Percentiles rank a stretch among this genome's conserved stretches.
Evolutionary conservation across 1,284 basidiomycete genomes (phyloP).

Genomic region (Cryptococcus amylolentus): DNA sequence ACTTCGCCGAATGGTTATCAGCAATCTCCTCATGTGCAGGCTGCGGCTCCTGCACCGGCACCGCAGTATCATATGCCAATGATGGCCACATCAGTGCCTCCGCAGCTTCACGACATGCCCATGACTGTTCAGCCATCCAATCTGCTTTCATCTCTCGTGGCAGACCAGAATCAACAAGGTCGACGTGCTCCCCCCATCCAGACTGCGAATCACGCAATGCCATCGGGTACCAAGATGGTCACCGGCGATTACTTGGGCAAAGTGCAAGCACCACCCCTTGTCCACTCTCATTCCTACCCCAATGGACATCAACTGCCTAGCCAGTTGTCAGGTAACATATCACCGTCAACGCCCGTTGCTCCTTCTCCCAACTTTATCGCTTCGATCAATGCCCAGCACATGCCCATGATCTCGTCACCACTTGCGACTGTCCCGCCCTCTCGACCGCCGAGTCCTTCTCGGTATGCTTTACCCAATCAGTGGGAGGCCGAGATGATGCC

Average conservation of each 20-base stretch:
- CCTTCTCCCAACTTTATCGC: slow-evolving; percentile 27
- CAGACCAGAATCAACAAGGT: slow-evolving; percentile 13
- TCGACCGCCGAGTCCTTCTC: slow-evolving; percentile 31
- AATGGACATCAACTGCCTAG: slow-evolving; percentile 45
- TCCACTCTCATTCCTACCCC: slow-evolving; percentile 49
- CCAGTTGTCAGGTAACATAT: slow-evolving; percentile 26
- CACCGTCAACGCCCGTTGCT: slow-evolving; percentile 27
- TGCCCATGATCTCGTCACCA: slow-evolving; percentile 43
- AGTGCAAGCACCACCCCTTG: slow-evolving; percentile 33
- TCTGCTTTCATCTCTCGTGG: slow-evolving; percentile 33
- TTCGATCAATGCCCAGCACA: slow-evolving; percentile 31
- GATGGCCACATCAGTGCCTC: slow-evolving; percentile 7
- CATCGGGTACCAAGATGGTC: background rate
- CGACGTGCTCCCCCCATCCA: background rate
- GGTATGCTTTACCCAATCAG: slow-evolving; percentile 22
- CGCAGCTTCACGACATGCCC: slow-evolving; percentile 4
- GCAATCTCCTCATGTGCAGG: slow-evolving; percentile 9
- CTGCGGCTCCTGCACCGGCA: background rate
- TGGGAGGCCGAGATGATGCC: slow-evolving; percentile 13
- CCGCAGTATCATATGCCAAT: slow-evolving; percentile 2
- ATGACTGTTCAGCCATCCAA: slow-evolving; percentile 8
- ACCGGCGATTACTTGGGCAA: slow-evolving; percentile 1
- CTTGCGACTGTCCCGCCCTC: slow-evolving; percentile 39
- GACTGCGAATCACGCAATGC: background rate
- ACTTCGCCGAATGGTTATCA: slow-evolving; percentile 30